A percentile compares a stretch with the other conserved stretches of the same genome.
These are phyloP conservation scores for Hamigera avellanea DNA, from an alignment of 495 filamentous ascomycete genomes.

Conservation along the genomic window DNA sequence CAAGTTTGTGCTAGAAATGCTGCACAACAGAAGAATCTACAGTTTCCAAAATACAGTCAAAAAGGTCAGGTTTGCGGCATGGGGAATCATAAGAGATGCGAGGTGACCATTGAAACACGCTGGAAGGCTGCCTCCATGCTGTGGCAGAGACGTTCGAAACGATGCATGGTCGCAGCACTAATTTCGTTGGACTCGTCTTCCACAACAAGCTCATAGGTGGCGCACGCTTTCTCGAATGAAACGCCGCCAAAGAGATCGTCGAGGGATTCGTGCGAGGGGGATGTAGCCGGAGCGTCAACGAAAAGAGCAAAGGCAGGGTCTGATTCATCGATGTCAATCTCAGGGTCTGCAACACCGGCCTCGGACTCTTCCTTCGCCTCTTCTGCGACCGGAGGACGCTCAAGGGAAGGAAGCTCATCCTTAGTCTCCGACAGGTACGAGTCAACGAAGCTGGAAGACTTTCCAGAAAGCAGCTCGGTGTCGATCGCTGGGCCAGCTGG, in stretches of 20 bases:
- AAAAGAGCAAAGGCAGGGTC: conserved; percentile 51
- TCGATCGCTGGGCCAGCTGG: conserved; percentile 60
- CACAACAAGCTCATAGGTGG: conserved; percentile 47
- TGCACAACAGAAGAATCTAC: conserved; percentile 9
- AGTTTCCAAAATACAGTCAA: conserved; percentile 3
- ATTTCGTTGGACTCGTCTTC: conserved; percentile 32
- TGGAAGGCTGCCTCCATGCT: conserved; percentile 40
- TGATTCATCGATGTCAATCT: conserved; percentile 45
- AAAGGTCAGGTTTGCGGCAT: background rate
- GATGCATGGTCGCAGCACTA: conserved; percentile 18
- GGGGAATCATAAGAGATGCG: conserved; percentile 34
- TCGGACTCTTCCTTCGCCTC: conserved; percentile 17
- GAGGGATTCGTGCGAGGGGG: conserved; percentile 3
- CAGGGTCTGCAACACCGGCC: conserved; percentile 23
- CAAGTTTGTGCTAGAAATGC: conserved; percentile 1
- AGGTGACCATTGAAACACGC: conserved; percentile 34
- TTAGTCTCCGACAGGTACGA: conserved; percentile 30
- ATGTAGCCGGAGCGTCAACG: conserved; percentile 29
- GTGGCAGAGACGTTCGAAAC: conserved; percentile 33
- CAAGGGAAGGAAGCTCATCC: conserved; percentile 38
- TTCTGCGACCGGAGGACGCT: conserved; percentile 23
- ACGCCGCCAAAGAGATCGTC: conserved; percentile 42
- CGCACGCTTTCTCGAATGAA: conserved; percentile 43
- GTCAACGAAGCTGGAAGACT: conserved; percentile 36
- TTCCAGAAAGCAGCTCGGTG: conserved; percentile 50